Evolutionary conservation across 2,329 filamentous ascomycete genomes (phyloP), one percentile per base, ranked within the genome.

Genomic region (Talaromyces sp.): DNA sequence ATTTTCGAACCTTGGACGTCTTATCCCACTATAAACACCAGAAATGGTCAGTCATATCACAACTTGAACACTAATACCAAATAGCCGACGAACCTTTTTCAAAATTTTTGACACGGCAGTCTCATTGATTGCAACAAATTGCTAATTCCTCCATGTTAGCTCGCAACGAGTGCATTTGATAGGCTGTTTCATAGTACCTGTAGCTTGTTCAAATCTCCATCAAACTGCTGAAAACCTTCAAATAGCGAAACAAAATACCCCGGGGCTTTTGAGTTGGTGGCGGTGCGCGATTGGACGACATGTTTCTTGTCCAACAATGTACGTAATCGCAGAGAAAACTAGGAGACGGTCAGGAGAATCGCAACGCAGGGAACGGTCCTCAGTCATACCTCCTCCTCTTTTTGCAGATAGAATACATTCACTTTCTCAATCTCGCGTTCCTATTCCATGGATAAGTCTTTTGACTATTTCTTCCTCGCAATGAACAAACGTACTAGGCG

Each of bases 371-470:
- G 44, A 32, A 54, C 15, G 44, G 11, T 47, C 44, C 32, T 32
- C 32, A 61, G 66, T 78, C 84, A 66, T 80, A 96, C 92, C 86
- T 99, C 95, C 58, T 92, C 93, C 78, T 99, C 95, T 75, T 99
- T 99, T 75, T 98, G 95, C 39, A 98, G 79, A 74, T 99, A 99
- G 77, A 97, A 97, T 15, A 88, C 91, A 77, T 99, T 99, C 77
- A 99, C 95, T 76, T 98, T 99, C 77, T 98, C 95, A 60, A 99
- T 85, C 77, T 99, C 95, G 69, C 95, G 88, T 83, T 99, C 95
- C 92, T 96, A 74, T 25, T n/a, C 15, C 10, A 42, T 22, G 39
- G 25, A 19, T 39, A 64, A 56, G 47, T 9, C 55, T 59, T 54
- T n/a, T 4, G 11, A 19, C 28, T 10, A 7, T 5, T n/a, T 57